phyloP scores from a whole-genome alignment of 176 grass and related monocot species.

The Ensete glaucum region DNA sequence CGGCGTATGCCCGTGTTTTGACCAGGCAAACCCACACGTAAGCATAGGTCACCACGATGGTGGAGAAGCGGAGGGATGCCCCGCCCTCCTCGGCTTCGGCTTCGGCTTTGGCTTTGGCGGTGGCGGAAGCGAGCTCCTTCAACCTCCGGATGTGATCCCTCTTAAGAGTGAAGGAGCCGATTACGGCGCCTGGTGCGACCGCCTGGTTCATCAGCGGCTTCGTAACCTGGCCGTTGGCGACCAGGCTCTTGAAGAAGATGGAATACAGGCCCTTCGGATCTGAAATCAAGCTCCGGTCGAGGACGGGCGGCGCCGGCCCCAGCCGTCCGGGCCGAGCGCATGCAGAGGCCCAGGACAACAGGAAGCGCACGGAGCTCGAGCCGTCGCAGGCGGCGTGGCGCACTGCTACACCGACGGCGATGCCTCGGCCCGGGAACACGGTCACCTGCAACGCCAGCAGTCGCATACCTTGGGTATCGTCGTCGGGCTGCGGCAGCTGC shows the following conservation, averaged over 20 bases:
- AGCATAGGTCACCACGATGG: constrained; percentile 30
- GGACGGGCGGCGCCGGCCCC: background rate
- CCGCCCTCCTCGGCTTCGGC: too few relatives aligned
- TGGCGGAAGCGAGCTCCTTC: constrained; percentile 5
- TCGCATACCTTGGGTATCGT: background rate
- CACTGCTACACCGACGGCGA: constrained; percentile 27
- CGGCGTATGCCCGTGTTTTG: constrained; percentile 7
- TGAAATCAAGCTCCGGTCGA: constrained; percentile 25
- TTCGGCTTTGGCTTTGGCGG: background rate
- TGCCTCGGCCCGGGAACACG: constrained; percentile 23
- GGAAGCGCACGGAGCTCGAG: constrained; percentile 27
- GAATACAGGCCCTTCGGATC: constrained; percentile 16
- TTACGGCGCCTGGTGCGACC: background rate
- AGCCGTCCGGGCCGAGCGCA: background rate
- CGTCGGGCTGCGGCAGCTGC: background rate
- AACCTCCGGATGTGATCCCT: constrained; percentile 18
- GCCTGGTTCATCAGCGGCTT: background rate
- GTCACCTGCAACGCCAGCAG: constrained; percentile 36
- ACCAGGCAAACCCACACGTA: constrained; percentile 39
- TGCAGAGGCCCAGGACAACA: constrained; percentile 25
- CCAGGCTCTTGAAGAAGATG: background rate
- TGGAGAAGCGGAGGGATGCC: constrained; percentile 7
- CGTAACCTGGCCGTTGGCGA: background rate
- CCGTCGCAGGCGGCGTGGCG: constrained; percentile 41
- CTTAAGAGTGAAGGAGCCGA: constrained; percentile 5